Percentiles rank a stretch among this genome's conserved stretches.
Conservation (phyloP, 148 eudicot genomes). For the Dianthus caryophyllus region DNA sequence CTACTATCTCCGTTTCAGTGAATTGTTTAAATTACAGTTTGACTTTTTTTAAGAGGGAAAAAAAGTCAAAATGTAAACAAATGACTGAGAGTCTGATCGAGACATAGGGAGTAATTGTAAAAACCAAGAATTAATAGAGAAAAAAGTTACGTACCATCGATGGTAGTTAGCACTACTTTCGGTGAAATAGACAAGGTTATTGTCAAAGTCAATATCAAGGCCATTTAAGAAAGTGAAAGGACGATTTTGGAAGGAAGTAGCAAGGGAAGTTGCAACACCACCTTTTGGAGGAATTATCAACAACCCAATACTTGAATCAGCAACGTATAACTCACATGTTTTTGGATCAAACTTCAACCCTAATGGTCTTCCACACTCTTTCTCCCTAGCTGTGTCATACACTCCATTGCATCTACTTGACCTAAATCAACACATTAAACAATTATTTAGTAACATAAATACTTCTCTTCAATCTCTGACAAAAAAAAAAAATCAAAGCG, state of each 20-base stretch:
- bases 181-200: constrained; percentile 17
- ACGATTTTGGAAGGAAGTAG: not conserved
- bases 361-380: constrained; percentile 25
- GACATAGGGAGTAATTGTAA: too few species aligned
- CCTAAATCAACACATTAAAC: constrained; percentile 5
- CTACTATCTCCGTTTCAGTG: too few species aligned
- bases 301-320: constrained; percentile 22
- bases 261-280: constrained; percentile 20
- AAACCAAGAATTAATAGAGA: not conserved
- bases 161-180: constrained; percentile 15
- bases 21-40: too few species aligned
- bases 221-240: constrained; percentile 20
- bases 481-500: too few species aligned
- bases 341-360: constrained; percentile 17
- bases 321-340: constrained; percentile 22
- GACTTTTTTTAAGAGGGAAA: too few species aligned
- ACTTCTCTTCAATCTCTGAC: too few species aligned
- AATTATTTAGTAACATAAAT: too few species aligned
- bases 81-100: too few species aligned
- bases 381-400: not conserved
- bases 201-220: constrained; percentile 16
- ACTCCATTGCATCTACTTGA: constrained; percentile 14
- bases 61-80: too few species aligned
- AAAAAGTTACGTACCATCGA: constrained; percentile 7
- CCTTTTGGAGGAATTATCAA: constrained; percentile 15